A percentile compares a stretch with the other conserved stretches of the same genome.
Evolutionary conservation across 2,329 filamentous ascomycete genomes (phyloP).

Genomic region (Trichoderma afroharzianum): DNA sequence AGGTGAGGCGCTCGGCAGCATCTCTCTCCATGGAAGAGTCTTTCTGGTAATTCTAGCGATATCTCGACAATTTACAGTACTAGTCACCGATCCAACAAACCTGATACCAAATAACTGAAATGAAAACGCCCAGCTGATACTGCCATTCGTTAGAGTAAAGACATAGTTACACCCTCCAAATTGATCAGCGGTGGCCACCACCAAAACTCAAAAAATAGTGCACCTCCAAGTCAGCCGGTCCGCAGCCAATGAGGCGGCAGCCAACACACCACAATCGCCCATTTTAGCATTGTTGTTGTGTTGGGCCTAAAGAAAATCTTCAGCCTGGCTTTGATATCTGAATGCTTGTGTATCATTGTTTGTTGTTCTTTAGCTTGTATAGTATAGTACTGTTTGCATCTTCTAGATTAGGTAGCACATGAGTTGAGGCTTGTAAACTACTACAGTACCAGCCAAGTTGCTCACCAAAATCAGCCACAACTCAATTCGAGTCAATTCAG

Average conservation of each 20-base stretch:
- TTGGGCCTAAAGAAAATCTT: background rate
- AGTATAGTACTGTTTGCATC: too few relatives aligned
- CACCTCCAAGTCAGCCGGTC: background rate
- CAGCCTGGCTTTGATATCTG: background rate
- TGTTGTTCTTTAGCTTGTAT: background rate
- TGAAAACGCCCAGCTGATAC: background rate
- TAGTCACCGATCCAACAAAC: too few relatives aligned
- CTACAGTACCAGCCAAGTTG: background rate
- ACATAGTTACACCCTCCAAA: background rate
- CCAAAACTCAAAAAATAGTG: background rate
- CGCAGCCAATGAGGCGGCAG: background rate
- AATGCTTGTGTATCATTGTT: background rate
- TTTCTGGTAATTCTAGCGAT: too few relatives aligned
- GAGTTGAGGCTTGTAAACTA: background rate
- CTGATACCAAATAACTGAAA: accelerated
- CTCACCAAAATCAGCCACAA: background rate
- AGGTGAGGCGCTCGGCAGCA: background rate
- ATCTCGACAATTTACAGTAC: too few relatives aligned
- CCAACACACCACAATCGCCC: background rate
- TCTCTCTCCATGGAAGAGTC: background rate
- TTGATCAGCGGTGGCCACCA: background rate
- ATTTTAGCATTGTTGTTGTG: constrained; percentile 9
- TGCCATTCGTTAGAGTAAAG: background rate
- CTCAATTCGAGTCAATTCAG: background rate
- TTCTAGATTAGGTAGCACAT: background rate